phyloP scores from a whole-genome alignment of 139 green algal genomes.

The Chlorella ohadii region DNA sequence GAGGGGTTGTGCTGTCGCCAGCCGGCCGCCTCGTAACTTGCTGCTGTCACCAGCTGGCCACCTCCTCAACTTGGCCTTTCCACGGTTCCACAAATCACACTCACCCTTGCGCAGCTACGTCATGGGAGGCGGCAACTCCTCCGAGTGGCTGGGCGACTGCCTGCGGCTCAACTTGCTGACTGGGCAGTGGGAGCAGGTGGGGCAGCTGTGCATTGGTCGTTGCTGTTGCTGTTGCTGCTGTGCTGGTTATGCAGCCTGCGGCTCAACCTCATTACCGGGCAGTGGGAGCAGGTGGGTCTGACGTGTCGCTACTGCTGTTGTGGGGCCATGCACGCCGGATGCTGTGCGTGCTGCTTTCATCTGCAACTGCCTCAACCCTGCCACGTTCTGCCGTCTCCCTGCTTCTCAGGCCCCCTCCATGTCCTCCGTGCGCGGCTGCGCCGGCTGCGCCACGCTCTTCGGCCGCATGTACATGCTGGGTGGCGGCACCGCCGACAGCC shows the following conservation, averaged over 20 bases:
- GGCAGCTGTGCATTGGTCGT: not conserved
- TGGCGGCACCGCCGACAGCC: slow-evolving; percentile 34
- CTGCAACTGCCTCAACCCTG: too few relatives aligned
- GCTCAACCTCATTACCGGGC: too few relatives aligned
- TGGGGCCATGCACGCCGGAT: too few relatives aligned
- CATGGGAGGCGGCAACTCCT: slow-evolving; percentile 45
- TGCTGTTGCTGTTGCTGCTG: not conserved
- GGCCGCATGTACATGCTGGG: slow-evolving; percentile 52
- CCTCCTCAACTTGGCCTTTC: too few relatives aligned
- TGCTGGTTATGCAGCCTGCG: too few relatives aligned
- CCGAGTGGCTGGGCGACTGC: slow-evolving; percentile 40
- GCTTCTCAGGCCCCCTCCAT: slow-evolving; percentile 36
- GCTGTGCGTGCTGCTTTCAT: too few relatives aligned
- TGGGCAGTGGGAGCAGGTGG: not conserved
- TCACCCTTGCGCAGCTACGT: slow-evolving; percentile 26
- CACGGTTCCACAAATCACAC: too few relatives aligned
- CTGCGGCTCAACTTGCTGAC: slow-evolving; percentile 12
- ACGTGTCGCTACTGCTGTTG: too few relatives aligned
- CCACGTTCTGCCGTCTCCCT: not conserved
- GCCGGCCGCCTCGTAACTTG: too few relatives aligned
- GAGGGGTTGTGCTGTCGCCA: too few relatives aligned
- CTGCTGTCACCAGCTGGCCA: too few relatives aligned
- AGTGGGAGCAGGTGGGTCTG: too few relatives aligned
- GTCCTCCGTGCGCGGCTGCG: slow-evolving; percentile 44
- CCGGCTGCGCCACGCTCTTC: slow-evolving; percentile 36